Conservation (phyloP, 805 yeast species). For the Groenewaldozyma salmanticensis region DNA sequence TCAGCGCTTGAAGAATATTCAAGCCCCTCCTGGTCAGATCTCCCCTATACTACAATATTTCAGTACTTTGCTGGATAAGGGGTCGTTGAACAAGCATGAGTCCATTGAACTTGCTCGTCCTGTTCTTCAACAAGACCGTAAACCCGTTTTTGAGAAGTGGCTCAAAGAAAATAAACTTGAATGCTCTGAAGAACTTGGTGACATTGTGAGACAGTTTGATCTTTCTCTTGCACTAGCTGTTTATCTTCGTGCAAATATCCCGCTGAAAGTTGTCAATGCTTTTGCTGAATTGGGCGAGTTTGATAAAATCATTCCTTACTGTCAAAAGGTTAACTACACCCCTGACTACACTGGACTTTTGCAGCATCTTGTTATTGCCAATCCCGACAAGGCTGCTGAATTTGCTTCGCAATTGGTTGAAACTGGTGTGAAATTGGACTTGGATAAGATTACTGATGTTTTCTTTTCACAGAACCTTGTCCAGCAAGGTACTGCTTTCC, state of each 20-base stretch:
- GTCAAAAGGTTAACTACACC: constrained; percentile 76
- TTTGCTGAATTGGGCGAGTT: constrained; percentile 94
- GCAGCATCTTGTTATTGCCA: constrained; percentile 81
- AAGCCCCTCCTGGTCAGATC: constrained; percentile 87
- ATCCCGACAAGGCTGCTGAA: constrained; percentile 97
- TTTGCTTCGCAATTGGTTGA: constrained; percentile 81
- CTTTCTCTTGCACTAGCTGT: constrained; percentile 81
- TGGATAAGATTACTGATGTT: constrained; percentile 84
- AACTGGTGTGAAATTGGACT: constrained; percentile 54
- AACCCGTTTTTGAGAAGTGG: constrained; percentile 92
- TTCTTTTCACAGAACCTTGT: constrained; percentile 89
- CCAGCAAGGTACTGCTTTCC: constrained; percentile 96
- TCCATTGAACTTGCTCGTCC: constrained; percentile 93
- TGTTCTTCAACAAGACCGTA: constrained; percentile 88
- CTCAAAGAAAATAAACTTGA: constrained; percentile 90
- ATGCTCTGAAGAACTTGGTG: constrained; percentile 96
- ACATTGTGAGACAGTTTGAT: constrained; percentile 82
- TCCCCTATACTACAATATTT: constrained; percentile 92
- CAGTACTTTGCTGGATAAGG: constrained; percentile 83
- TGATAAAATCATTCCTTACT: constrained; percentile 89
- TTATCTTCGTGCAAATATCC: constrained; percentile 71
- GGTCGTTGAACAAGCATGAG: constrained; percentile 85
- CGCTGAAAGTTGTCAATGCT: constrained; percentile 81
- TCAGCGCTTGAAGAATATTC: constrained; percentile 80
- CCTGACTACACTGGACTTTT: constrained; percentile 87